Evolutionary conservation across 2,329 filamentous ascomycete species (phyloP).

Genomic region (Phyllosticta citriasiana): DNA sequence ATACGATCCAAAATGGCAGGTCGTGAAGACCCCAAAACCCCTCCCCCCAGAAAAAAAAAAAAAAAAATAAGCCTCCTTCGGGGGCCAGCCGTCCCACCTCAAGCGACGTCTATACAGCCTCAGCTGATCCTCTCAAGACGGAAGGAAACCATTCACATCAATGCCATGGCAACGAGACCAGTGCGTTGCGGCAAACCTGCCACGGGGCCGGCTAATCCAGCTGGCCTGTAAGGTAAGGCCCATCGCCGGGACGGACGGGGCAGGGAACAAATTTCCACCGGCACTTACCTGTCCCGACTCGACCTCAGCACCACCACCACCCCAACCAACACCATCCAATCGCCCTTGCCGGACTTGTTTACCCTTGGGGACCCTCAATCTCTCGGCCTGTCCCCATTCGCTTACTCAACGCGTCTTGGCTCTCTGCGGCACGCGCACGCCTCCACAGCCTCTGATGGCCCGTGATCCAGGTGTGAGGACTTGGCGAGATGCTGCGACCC

Average conservation of each 20-base stretch:
- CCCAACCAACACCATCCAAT: not conserved
- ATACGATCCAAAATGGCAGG: not conserved
- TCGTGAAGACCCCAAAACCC: not conserved
- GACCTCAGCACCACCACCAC: not conserved
- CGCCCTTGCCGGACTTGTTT: not conserved
- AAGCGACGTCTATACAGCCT: not conserved
- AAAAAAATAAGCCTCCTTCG: not conserved
- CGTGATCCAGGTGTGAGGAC: not conserved
- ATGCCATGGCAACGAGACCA: not conserved
- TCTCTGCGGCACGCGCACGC: not conserved
- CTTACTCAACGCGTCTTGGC: not conserved
- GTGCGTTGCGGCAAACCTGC: not conserved
- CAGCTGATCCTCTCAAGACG: not conserved
- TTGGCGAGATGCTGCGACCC: not conserved
- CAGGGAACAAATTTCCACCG: not conserved
- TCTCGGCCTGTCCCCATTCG: not conserved
- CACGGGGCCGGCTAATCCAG: not conserved
- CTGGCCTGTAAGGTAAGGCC: not conserved
- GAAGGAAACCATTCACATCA: not conserved
- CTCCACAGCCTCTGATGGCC: not conserved
- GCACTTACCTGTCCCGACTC: not conserved
- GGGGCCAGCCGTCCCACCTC: not conserved
- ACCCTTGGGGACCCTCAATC: not conserved
- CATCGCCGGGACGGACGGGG: not conserved
- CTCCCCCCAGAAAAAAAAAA: not conserved